Evolutionary conservation across 106 monocot genomes (phyloP), one percentile per base, ranked within the genome.

Genomic region (Platanthera zijinensis): DNA sequence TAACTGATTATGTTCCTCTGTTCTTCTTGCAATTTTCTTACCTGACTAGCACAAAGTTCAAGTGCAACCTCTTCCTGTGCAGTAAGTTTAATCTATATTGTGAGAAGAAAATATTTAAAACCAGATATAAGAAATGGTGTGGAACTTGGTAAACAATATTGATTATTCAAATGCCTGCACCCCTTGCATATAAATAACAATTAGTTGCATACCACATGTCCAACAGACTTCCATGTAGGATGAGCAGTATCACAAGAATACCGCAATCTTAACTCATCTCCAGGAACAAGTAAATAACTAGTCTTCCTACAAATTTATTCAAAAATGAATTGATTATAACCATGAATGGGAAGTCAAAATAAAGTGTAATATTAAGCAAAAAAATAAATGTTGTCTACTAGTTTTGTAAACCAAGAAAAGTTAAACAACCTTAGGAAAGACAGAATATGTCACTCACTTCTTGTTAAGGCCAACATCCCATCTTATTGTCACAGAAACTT

Each of bases 381-480:
- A 64, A 6, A 9, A 21, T n/a, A 28, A 10, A 64, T 64, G 64
- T 25, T 64, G 28, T 30, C 64, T 0, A 64, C 28, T 64, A 64
- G 10, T 64, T 28, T 1, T 57, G n/a, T 30, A 64, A 64, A n/a
- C n/a, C n/a, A n/a, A n/a, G n/a, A n/a, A n/a, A n/a, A n/a, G n/a
- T n/a, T n/a, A n/a, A n/a, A n/a, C n/a, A n/a, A n/a, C n/a, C n/a
- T n/a, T n/a, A n/a, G n/a, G n/a, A n/a, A n/a, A n/a, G n/a, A n/a
- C n/a, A 79, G 94, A 97, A 76, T 97, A 97, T 14, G 97, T 94
- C 69, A 97, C 52, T 4, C 97, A 84, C 78, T 97, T 97, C 85
- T 97, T 97, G 85, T 97, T 97, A 61, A 97, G 87, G 56, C 97
- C 97, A 75, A 97, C 76, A 82, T 97, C 97, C 97, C 97, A 97